Evolutionary conservation across 495 filamentous ascomycete genomes (phyloP).

Genomic region (Amphirosellinia nigrospora): DNA sequence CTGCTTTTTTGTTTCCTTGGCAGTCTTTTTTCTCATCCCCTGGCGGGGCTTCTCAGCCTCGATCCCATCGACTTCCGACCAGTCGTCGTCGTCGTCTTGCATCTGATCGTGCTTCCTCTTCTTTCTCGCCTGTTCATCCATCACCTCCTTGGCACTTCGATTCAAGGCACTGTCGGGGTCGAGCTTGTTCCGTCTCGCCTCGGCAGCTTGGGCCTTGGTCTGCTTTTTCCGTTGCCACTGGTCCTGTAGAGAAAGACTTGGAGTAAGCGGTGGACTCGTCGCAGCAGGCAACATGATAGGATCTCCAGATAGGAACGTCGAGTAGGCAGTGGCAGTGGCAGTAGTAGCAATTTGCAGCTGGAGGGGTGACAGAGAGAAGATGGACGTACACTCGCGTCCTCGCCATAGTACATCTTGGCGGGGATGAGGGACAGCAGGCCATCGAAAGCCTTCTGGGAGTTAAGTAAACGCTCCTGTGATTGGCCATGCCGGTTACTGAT

Average conservation of each 20-base stretch:
- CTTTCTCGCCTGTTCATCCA: slow-evolving; percentile 76
- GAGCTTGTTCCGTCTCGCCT: slow-evolving; percentile 80
- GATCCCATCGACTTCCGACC: slow-evolving; percentile 49
- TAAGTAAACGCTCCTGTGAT: slow-evolving; percentile 79
- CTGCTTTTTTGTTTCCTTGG: slow-evolving; percentile 52
- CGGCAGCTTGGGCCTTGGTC: slow-evolving; percentile 79
- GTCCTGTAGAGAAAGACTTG: slow-evolving; percentile 57
- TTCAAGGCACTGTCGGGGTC: slow-evolving; percentile 75
- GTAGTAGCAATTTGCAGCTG: neutral
- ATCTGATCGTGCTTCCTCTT: slow-evolving; percentile 63
- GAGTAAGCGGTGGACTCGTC: slow-evolving; percentile 26
- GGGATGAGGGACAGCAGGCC: slow-evolving; percentile 91
- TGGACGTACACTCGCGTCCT: slow-evolving; percentile 81
- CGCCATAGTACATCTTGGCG: slow-evolving; percentile 88
- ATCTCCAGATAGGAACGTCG: neutral
- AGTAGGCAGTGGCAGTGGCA: neutral
- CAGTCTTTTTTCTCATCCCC: slow-evolving; percentile 53
- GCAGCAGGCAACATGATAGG: neutral
- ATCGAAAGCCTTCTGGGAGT: slow-evolving; percentile 86
- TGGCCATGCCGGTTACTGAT: slow-evolving; percentile 32
- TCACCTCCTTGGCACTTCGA: slow-evolving; percentile 81
- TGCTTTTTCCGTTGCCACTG: slow-evolving; percentile 91
- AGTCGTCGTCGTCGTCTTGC: slow-evolving; percentile 45
- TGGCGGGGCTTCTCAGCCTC: slow-evolving; percentile 61
- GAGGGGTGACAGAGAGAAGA: neutral